phyloP scores from a whole-genome alignment of 257 asterid genomes.

The Jasminum sambac region DNA sequence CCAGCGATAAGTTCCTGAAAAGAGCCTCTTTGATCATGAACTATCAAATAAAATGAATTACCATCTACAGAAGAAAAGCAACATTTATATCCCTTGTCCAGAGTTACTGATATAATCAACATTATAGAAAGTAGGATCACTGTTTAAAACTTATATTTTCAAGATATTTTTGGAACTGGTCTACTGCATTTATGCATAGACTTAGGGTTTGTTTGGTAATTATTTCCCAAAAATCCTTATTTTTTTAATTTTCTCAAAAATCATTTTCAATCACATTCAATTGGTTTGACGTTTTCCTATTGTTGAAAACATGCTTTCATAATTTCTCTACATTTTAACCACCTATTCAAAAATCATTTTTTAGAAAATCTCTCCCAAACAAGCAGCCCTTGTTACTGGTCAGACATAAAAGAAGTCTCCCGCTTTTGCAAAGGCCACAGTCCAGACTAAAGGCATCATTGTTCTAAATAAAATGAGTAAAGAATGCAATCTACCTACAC shows the following conservation, averaged over 20 bases:
- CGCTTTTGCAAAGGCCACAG: background rate
- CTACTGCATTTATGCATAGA: background rate
- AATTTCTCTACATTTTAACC: no score
- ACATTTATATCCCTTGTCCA: background rate
- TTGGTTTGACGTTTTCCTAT: no score
- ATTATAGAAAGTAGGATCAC: background rate
- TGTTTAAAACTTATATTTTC: background rate
- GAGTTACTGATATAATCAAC: constrained; percentile 4
- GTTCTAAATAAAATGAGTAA: background rate
- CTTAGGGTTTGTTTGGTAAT: background rate
- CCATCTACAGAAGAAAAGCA: constrained; percentile 12
- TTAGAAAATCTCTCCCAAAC: no score
- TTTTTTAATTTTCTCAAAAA: no score
- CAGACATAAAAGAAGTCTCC: background rate
- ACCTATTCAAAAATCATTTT: no score
- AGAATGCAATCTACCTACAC: background rate
- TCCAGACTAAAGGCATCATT: background rate
- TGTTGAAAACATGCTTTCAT: no score
- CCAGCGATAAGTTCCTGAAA: constrained; percentile 93
- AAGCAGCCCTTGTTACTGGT: background rate
- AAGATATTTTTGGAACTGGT: background rate
- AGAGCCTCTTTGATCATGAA: constrained; percentile 24
- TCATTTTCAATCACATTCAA: no score
- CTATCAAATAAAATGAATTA: constrained; percentile 20
- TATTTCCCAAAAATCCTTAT: no score